phyloP scores from a whole-genome alignment of 352 stramenopile genomes.

The Globisporangium spiculum region DNA sequence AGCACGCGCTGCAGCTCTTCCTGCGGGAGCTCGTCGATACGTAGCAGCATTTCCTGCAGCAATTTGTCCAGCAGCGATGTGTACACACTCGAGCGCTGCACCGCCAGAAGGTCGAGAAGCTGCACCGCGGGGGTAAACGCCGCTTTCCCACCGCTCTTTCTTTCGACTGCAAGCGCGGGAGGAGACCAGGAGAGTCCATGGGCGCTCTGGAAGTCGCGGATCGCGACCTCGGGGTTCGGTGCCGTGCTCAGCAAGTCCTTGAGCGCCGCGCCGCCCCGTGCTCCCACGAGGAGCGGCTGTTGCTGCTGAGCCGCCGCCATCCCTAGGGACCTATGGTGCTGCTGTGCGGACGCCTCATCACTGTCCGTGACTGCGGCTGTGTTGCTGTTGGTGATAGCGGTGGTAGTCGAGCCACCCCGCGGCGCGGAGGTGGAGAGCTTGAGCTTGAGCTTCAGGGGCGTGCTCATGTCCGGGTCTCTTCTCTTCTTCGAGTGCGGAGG shows the following conservation, averaged over 20 bases:
- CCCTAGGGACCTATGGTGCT: conserved; percentile 14
- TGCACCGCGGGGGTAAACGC: conserved; percentile 58
- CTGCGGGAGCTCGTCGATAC: conserved; percentile 67
- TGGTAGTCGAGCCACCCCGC: background rate
- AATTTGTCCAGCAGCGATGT: conserved; percentile 67
- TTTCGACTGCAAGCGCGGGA: conserved; percentile 20
- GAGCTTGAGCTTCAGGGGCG: conserved; percentile 65
- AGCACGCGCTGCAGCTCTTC: conserved; percentile 67
- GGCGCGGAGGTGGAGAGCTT: conserved; percentile 31
- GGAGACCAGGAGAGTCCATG: conserved; percentile 48
- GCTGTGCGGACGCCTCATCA: conserved; percentile 16
- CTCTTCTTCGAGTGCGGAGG: background rate
- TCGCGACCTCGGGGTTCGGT: conserved; percentile 80
- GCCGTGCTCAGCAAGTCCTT: conserved; percentile 83
- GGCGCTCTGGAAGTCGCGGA: conserved; percentile 69
- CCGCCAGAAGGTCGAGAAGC: conserved; percentile 75
- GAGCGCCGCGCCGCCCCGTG: conserved; percentile 63
- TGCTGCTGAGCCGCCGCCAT: conserved; percentile 21
- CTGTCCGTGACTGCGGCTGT: conserved; percentile 21
- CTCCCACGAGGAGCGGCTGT: conserved; percentile 58
- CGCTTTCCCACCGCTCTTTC: background rate
- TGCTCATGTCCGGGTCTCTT: conserved; percentile 31
- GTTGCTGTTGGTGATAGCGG: background rate
- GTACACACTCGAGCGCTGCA: conserved; percentile 62
- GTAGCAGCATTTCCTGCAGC: conserved; percentile 68